A percentile compares a stretch with the other conserved stretches of the same genome.
Conservation (phyloP, 1,284 basidiomycete genomes). For the Cryptococcus sp. region DNA sequence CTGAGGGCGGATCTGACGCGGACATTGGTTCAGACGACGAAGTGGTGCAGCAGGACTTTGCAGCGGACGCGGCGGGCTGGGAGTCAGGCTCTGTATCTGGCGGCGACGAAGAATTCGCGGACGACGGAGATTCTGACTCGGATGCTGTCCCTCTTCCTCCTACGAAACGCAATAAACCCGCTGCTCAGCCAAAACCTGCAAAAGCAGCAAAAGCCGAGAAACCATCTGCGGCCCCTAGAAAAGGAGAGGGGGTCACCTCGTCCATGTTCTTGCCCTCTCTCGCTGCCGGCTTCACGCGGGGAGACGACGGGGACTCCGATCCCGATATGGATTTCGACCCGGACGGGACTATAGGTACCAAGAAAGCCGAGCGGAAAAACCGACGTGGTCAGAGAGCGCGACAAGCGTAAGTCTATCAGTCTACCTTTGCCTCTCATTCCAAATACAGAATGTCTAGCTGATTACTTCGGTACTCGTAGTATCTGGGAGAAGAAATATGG, state of each 20-base stretch:
- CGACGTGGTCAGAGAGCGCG: constrained; percentile 87
- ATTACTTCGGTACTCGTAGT: constrained; percentile 54
- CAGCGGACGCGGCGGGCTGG: constrained; percentile 60
- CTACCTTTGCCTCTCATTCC: not conserved
- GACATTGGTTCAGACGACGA: constrained; percentile 19
- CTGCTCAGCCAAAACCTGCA: constrained; percentile 9
- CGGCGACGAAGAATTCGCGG: constrained; percentile 17
- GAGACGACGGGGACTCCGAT: constrained; percentile 74
- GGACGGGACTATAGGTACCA: constrained; percentile 55
- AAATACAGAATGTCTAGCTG: constrained; percentile 5
- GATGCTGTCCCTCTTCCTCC: constrained; percentile 14
- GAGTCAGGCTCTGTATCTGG: constrained; percentile 56
- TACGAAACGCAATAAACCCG: constrained; percentile 28
- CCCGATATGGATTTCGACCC: constrained; percentile 68
- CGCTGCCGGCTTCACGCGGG: constrained; percentile 77
- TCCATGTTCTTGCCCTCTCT: constrained; percentile 88
- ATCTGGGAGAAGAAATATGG: constrained; percentile 99
- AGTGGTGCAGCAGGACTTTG: constrained; percentile 44
- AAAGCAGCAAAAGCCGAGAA: constrained; percentile 17
- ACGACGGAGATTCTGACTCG: constrained; percentile 35
- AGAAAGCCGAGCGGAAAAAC: constrained; percentile 71
- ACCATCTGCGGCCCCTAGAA: not conserved
- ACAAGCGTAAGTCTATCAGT: constrained; percentile 69
- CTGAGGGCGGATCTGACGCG: constrained; percentile 9
- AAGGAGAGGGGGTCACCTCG: constrained; percentile 43